Conservation (phyloP, 768 basidiomycete species). For the Myochromella boudieri region DNA sequence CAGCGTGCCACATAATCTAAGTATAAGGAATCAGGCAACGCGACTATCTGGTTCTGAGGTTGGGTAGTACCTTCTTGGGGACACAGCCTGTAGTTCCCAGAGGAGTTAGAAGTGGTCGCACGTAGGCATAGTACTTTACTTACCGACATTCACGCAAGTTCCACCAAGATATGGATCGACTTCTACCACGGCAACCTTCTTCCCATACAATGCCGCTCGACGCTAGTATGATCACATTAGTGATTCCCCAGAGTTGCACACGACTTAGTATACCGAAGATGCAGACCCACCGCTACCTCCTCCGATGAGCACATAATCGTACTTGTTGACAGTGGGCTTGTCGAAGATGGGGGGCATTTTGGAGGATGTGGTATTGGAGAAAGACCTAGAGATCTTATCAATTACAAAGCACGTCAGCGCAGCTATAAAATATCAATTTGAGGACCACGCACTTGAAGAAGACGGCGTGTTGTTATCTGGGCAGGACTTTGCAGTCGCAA, state of each 20-base stretch:
- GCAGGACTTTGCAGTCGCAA: conserved; percentile 11
- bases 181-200: conserved; percentile 91
- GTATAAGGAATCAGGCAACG: background rate
- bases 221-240: conserved; percentile 48
- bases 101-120: background rate
- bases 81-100: conserved; percentile 69
- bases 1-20: conserved; percentile 98
- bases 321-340: conserved; percentile 62
- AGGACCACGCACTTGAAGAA: conserved; percentile 16
- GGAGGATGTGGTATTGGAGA: conserved; percentile 33
- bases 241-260: background rate
- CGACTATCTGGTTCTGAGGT: background rate
- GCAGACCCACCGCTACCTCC: conserved; percentile 94
- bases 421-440: conserved; percentile 1
- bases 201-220: conserved; percentile 88
- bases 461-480: conserved; percentile 16
- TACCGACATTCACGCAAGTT: conserved; percentile 97
- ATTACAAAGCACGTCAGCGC: conserved; percentile 19
- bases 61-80: conserved; percentile 75
- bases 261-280: conserved; percentile 60
- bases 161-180: conserved; percentile 75
- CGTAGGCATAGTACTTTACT: conserved; percentile 25
- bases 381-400: conserved; percentile 46
- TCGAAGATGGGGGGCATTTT: conserved; percentile 72
- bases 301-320: conserved; percentile 87